Evolutionary conservation across 768 basidiomycete species (phyloP).

Genomic region (Agaricus blazei): DNA sequence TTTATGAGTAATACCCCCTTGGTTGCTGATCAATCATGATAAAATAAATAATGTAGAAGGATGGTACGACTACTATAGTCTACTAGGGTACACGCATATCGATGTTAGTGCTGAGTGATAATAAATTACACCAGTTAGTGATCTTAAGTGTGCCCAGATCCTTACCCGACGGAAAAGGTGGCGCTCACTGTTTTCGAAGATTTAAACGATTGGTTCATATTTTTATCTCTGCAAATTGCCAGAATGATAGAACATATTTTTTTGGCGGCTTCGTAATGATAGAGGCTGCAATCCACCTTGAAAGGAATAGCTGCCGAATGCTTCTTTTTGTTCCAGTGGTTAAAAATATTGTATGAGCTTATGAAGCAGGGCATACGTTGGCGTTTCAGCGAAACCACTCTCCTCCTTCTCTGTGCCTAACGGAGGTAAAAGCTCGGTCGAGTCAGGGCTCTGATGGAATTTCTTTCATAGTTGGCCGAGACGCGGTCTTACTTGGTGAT

Average conservation of each 20-base stretch:
- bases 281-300: too few species aligned
- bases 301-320: conserved; percentile 1
- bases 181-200: not conserved
- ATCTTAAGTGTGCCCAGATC: too few species aligned
- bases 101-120: too few species aligned
- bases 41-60: too few species aligned
- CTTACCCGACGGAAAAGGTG: too few species aligned
- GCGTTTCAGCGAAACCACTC: not conserved
- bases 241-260: not conserved
- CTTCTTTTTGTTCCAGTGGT: conserved; percentile 2
- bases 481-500: too few species aligned
- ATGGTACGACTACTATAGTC: too few species aligned
- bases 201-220: not conserved
- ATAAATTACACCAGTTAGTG: too few species aligned
- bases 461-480: not conserved
- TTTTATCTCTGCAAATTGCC: not conserved
- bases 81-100: too few species aligned
- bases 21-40: too few species aligned
- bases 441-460: not conserved
- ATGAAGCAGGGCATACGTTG: conserved; percentile 5
- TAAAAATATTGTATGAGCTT: conserved; percentile 7
- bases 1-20: too few species aligned
- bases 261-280: not conserved
- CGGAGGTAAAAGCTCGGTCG: not conserved
- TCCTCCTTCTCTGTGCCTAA: not conserved